Evolutionary conservation across 2,329 filamentous ascomycete genomes (phyloP).

Genomic region (Phaeosphaeria sp.): DNA sequence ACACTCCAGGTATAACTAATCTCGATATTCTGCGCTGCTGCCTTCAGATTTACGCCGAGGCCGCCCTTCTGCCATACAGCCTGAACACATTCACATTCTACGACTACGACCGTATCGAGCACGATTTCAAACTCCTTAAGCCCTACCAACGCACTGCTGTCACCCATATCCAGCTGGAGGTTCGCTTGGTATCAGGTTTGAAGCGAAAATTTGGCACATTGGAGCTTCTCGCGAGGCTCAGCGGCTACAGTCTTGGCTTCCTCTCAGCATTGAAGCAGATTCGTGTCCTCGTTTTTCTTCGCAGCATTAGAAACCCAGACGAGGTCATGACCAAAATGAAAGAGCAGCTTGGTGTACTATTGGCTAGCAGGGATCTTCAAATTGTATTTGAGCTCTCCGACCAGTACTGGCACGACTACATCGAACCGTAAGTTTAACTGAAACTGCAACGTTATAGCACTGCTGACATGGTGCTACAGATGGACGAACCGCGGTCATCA

Average conservation of each 20-base stretch:
- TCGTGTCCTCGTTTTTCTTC: not conserved
- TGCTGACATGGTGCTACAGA: too few species aligned
- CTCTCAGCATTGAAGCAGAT: not conserved
- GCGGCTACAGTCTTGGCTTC: not conserved
- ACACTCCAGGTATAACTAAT: not conserved
- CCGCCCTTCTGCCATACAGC: not conserved
- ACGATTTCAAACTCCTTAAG: not conserved
- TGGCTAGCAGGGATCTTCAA: not conserved
- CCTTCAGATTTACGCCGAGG: not conserved
- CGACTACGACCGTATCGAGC: not conserved
- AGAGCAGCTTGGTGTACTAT: not conserved
- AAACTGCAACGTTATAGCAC: too few species aligned
- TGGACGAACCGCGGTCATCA: too few species aligned
- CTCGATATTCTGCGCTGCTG: conserved; percentile 20
- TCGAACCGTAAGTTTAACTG: too few species aligned
- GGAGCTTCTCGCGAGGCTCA: not conserved
- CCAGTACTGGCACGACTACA: too few species aligned
- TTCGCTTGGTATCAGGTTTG: not conserved
- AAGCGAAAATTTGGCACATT: not conserved
- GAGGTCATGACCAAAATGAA: not conserved
- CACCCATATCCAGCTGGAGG: not conserved
- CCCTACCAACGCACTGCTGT: not conserved
- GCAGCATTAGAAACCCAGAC: too few species aligned
- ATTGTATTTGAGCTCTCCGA: not conserved
- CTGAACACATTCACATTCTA: not conserved